Evolutionary conservation across 2,329 filamentous ascomycete species (phyloP).

Genomic region (Fusarium guadeloupense): DNA sequence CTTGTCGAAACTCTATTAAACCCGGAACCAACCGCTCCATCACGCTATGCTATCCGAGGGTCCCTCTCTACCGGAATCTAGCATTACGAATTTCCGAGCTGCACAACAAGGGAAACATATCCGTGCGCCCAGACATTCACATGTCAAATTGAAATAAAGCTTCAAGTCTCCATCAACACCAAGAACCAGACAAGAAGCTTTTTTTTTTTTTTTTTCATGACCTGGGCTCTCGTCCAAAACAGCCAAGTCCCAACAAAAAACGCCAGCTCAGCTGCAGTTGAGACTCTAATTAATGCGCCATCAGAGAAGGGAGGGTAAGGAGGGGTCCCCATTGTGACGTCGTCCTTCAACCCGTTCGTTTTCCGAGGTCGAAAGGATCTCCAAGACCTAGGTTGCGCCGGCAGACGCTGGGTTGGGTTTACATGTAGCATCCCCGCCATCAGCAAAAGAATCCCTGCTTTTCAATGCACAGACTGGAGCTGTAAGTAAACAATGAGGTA

Average conservation of each 20-base stretch:
- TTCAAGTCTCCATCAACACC: background rate
- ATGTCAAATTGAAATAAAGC: conserved; percentile 10
- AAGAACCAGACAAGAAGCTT: no score
- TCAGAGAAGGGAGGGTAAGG: background rate
- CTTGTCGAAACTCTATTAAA: background rate
- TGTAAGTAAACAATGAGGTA: no score
- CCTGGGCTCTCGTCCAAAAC: background rate
- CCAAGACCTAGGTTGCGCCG: background rate
- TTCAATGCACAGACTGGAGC: no score
- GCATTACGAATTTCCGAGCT: conserved; percentile 24
- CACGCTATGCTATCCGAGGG: conserved; percentile 20
- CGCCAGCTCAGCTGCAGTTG: conserved; percentile 18
- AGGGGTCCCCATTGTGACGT: background rate
- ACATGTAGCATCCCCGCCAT: background rate
- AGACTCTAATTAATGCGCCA: conserved; percentile 24
- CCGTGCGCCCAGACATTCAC: conserved; percentile 24
- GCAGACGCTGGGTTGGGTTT: conserved; percentile 28
- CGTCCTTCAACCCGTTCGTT: background rate
- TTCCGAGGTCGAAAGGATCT: conserved; percentile 35
- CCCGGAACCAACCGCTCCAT: conserved; percentile 12
- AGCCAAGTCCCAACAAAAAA: conserved; percentile 32
- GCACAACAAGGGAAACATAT: conserved; percentile 6
- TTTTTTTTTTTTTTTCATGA: no score
- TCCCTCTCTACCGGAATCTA: conserved; percentile 5
- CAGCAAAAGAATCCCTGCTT: conserved; percentile 12